Percentiles rank a stretch among this genome's conserved stretches.
Evolutionary conservation across 352 stramenopile species (phyloP).

Genomic region (Aphanomyces invadans): DNA sequence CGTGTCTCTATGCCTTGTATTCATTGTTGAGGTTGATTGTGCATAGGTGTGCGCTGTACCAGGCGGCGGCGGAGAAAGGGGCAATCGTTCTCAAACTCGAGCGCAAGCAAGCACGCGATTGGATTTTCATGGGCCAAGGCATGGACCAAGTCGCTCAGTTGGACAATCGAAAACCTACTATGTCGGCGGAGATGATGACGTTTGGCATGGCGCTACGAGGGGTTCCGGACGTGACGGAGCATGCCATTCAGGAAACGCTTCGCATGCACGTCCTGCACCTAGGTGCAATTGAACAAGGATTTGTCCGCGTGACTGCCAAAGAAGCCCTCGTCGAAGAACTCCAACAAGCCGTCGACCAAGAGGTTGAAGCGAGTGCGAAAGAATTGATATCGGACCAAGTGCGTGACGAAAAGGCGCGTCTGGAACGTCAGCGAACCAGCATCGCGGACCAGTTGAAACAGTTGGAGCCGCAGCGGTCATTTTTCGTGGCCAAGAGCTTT

Average conservation of each 20-base stretch:
- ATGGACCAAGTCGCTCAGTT: conserved; percentile 64
- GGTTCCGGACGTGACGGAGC: conserved; percentile 34
- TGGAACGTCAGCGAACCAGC: conserved; percentile 22
- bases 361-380: not conserved
- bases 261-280: conserved; percentile 76
- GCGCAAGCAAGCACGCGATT: conserved; percentile 53
- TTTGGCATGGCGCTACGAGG: not conserved
- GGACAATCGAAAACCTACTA: conserved; percentile 33
- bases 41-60: conserved; percentile 30
- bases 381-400: not conserved
- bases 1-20: not conserved
- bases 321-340: not conserved
- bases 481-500: conserved; percentile 65
- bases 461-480: conserved; percentile 50
- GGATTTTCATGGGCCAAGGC: conserved; percentile 63
- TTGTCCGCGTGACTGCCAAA: conserved; percentile 36
- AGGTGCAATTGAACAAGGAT: conserved; percentile 65
- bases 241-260: conserved; percentile 64
- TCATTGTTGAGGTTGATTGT: not conserved
- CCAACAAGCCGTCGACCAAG: not conserved
- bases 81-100: conserved; percentile 50
- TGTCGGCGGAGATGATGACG: conserved; percentile 1
- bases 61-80: conserved; percentile 51
- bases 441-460: conserved; percentile 41
- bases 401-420: not conserved